phyloP scores from a whole-genome alignment of 1,284 basidiomycete species.

The Stereum hirsutum region DNA sequence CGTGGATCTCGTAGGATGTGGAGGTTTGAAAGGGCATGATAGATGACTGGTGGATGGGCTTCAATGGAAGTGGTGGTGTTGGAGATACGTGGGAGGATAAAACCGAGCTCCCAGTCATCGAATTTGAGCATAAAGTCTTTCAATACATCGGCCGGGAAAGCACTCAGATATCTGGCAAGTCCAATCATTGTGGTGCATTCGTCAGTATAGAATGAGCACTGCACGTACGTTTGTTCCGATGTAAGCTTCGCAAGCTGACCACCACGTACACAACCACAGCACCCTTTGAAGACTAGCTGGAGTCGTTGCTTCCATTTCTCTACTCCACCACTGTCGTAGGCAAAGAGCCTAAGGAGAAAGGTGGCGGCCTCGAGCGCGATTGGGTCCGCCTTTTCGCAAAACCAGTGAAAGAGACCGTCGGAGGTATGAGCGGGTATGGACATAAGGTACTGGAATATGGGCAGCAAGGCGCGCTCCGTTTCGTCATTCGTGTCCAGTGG shows the following conservation, averaged over 20 bases:
- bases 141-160: conserved; percentile 40
- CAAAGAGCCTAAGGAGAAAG: conserved; percentile 74
- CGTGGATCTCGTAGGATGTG: conserved; percentile 43
- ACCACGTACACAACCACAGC: conserved; percentile 58
- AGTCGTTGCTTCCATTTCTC: conserved; percentile 56
- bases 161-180: conserved; percentile 52
- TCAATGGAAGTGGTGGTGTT: too few relatives aligned
- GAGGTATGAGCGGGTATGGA: conserved; percentile 22
- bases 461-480: conserved; percentile 41
- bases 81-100: conserved; percentile 30
- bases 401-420: conserved; percentile 55
- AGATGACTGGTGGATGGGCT: conserved; percentile 45
- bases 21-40: conserved; percentile 63
- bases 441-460: conserved; percentile 51
- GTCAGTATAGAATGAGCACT: background rate
- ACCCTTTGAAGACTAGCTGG: conserved; percentile 45
- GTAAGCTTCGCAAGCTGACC: conserved; percentile 54
- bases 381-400: conserved; percentile 47
- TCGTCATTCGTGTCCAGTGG: conserved; percentile 41
- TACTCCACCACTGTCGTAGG: conserved; percentile 57
- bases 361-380: conserved; percentile 55
- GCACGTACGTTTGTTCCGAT: conserved; percentile 50
- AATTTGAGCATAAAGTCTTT: conserved; percentile 57
- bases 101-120: conserved; percentile 58
- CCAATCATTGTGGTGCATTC: background rate